Evolutionary conservation across 129 eudicot species (phyloP), one percentile per base, ranked within the genome.

Genomic region (Lactuca sativa): DNA sequence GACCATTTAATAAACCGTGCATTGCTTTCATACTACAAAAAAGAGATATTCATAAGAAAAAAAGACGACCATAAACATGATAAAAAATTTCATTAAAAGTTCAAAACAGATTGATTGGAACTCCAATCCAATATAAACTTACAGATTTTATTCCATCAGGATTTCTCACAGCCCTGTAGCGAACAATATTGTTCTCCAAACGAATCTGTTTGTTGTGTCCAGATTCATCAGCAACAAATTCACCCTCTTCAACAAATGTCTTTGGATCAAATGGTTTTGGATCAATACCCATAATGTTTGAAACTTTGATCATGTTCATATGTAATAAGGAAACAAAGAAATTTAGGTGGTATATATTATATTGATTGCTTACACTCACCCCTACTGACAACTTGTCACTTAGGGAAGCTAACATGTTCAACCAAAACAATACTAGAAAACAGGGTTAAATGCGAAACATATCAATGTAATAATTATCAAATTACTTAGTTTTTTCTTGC

Each of bases 1-100:
- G 99, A 93, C 99, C 99, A 93, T 71, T 87, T 85, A 74, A 93
- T 92, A 72, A 87, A 93, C 41, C 99, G 97, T 48, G 99, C 92
- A 83, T 93, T 93, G 88, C 97, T 93, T 83, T 93, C 97, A 81
- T 79, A 69, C 97, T 93, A 80, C 83, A 83, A 43, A 32, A 34
- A 34, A 34, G 4, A 34, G 2, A 34, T 34, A 44, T 12, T 34
- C 37, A 34, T 34, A 34, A 34, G 36, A 12, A 52, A 49, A 3
- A 61, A n/a, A n/a, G n/a, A n/a, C n/a, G n/a, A n/a, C n/a, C n/a
- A n/a, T n/a, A n/a, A n/a, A n/a, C n/a, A n/a, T n/a, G n/a, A n/a
- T n/a, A n/a, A n/a, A n/a, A n/a, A n/a, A n/a, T n/a, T n/a, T n/a
- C n/a, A n/a, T n/a, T n/a, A n/a, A n/a, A n/a, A n/a, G n/a, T n/a